Conservation (phyloP, 768 basidiomycete species). For the Macrolepiota fuliginosa region DNA sequence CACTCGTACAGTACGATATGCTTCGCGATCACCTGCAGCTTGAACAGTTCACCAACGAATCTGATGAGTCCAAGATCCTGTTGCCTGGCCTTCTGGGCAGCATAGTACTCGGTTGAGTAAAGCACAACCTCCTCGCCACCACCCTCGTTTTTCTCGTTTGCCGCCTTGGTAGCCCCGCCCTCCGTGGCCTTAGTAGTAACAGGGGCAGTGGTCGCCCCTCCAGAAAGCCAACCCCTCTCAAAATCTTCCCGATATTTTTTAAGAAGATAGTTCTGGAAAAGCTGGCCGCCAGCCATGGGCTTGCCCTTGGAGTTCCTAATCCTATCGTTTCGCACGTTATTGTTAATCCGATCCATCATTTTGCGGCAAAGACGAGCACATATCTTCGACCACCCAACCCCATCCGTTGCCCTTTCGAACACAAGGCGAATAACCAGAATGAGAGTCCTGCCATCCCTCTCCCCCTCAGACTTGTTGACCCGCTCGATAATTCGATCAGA, state of each 20-base stretch:
- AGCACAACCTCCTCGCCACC: conserved; percentile 68
- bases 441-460: conserved; percentile 90
- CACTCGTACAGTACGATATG: conserved; percentile 95
- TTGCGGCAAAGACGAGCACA: conserved; percentile 93
- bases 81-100: conserved; percentile 94
- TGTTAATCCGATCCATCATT: conserved; percentile 92
- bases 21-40: conserved; percentile 97
- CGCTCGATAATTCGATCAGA: conserved; percentile 92
- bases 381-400: conserved; percentile 95
- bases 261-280: conserved; percentile 95
- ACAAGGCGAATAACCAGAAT: conserved; percentile 96
- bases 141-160: conserved; percentile 50
- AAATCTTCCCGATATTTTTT: conserved; percentile 98
- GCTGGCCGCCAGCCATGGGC: conserved; percentile 85
- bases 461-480: conserved; percentile 91
- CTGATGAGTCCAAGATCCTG: conserved; percentile 96
- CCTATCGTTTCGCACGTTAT: conserved; percentile 84
- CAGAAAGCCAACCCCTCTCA: conserved; percentile 90
- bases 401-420: conserved; percentile 97
- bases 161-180: conserved; percentile 75
- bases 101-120: conserved; percentile 95
- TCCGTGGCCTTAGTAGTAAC: conserved; percentile 81
- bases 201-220: conserved; percentile 83
- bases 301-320: conserved; percentile 80
- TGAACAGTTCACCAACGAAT: conserved; percentile 98